These are phyloP conservation scores for Delitschia confertaspora DNA, from an alignment of 495 filamentous ascomycete species.

Conservation along the genomic window DNA sequence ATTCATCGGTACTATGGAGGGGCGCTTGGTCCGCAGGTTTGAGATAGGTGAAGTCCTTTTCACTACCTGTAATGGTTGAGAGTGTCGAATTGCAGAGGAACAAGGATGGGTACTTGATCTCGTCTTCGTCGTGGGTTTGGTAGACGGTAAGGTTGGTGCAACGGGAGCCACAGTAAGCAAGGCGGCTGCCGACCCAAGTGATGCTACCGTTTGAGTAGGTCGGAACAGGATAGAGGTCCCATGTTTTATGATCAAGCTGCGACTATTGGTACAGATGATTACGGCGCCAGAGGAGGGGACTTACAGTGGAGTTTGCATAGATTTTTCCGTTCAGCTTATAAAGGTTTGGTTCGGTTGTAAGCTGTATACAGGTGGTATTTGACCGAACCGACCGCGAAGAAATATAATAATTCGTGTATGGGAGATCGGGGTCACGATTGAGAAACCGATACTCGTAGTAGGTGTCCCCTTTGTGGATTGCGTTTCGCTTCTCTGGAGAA, in stretches of 20 bases:
- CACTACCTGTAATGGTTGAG: slow-evolving; percentile 4
- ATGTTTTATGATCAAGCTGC: neutral
- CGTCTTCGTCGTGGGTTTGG: slow-evolving; percentile 6
- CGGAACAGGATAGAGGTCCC: slow-evolving; percentile 4
- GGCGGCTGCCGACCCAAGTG: slow-evolving; percentile 13
- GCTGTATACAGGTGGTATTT: slow-evolving; percentile 7
- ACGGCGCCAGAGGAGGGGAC: neutral
- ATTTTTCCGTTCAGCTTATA: neutral
- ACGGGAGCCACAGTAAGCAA: slow-evolving; percentile 16
- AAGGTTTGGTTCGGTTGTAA: neutral
- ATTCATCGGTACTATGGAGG: slow-evolving; percentile 20
- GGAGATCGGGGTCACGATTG: slow-evolving; percentile 17
- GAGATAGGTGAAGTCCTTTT: slow-evolving; percentile 12
- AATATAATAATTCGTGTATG: slow-evolving; percentile 12
- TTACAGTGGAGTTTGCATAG: no score
- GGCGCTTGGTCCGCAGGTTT: slow-evolving; percentile 10
- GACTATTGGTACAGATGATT: neutral
- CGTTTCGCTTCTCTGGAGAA: slow-evolving; percentile 2
- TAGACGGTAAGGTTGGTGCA: slow-evolving; percentile 27
- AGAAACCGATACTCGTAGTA: slow-evolving; percentile 23
- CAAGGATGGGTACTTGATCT: slow-evolving; percentile 9
- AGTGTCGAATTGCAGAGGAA: slow-evolving; percentile 20
- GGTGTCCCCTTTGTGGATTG: slow-evolving; percentile 13
- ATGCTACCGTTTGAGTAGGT: slow-evolving; percentile 3
- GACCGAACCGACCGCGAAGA: slow-evolving; percentile 7